phyloP scores from a whole-genome alignment of 1,139 yeast species.

The Candida gigantensis region DNA sequence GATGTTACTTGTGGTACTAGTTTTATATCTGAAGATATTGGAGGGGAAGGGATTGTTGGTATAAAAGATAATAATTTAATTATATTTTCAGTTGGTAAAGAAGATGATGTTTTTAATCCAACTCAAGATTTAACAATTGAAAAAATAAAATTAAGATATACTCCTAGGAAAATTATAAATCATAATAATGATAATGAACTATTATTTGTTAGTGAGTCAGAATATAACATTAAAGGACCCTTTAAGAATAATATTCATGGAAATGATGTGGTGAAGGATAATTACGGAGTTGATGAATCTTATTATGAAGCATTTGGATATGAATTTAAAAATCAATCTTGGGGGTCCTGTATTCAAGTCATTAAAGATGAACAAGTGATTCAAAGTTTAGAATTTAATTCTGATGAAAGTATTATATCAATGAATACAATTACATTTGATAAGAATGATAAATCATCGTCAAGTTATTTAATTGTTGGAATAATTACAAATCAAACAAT shows the following conservation, averaged over 20 bases:
- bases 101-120: constrained; percentile 33
- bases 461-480: constrained; percentile 51
- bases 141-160: constrained; percentile 45
- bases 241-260: constrained; percentile 16
- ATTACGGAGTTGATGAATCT: constrained; percentile 22
- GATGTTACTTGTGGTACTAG: constrained; percentile 42
- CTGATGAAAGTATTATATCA: constrained; percentile 41
- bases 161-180: constrained; percentile 52
- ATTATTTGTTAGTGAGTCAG: constrained; percentile 50
- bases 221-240: constrained; percentile 39
- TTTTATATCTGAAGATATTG: constrained; percentile 66
- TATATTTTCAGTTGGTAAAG: constrained; percentile 58
- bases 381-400: constrained; percentile 42
- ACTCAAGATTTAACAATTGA: constrained; percentile 49
- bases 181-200: constrained; percentile 25
- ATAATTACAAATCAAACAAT: constrained; percentile 38
- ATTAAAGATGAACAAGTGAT: constrained; percentile 37
- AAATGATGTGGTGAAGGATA: constrained; percentile 13
- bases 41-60: constrained; percentile 64
- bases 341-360: constrained; percentile 59
- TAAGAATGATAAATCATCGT: too few relatives aligned
- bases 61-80: constrained; percentile 52
- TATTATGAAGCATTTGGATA: constrained; percentile 46
- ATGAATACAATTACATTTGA: constrained; percentile 21
- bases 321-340: constrained; percentile 21